phyloP scores from a whole-genome alignment of 2,329 filamentous ascomycete species.

The Colletotrichum orchidophilum region DNA sequence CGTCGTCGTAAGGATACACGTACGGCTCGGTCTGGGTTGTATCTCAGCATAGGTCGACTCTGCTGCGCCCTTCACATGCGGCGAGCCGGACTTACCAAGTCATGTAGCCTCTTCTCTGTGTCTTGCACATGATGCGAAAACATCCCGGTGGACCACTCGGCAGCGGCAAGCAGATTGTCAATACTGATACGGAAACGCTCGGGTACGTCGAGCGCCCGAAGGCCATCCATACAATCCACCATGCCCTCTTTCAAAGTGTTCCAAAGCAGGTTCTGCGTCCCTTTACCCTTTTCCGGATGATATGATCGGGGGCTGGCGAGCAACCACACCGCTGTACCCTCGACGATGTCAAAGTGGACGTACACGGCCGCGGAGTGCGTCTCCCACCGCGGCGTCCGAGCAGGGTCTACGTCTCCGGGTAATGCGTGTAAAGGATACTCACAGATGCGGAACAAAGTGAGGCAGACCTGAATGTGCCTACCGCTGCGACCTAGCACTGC shows the following conservation, averaged over 20 bases:
- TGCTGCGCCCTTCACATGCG: neutral
- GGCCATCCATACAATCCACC: neutral
- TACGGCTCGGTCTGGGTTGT: neutral
- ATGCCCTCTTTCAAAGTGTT: neutral
- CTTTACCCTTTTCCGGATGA: constrained; percentile 8
- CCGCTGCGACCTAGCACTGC: constrained; percentile 14
- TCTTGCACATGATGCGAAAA: constrained; percentile 17
- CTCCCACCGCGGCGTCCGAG: constrained; percentile 17
- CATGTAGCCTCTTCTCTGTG: constrained; percentile 11
- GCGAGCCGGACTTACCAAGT: constrained; percentile 7
- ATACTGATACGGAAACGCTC: constrained; percentile 14
- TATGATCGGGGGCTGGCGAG: constrained; percentile 3
- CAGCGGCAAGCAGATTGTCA: neutral
- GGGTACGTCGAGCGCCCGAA: neutral
- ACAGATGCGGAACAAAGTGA: constrained; percentile 16
- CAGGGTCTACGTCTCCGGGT: neutral
- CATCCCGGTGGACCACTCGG: constrained; percentile 13
- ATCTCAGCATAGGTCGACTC: neutral
- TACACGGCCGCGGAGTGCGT: constrained; percentile 16
- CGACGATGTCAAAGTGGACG: constrained; percentile 14
- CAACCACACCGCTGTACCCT: constrained; percentile 24
- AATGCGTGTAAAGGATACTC: constrained; percentile 8
- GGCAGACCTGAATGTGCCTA: constrained; percentile 11
- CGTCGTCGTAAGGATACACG: constrained; percentile 10
- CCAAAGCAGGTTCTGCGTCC: constrained; percentile 19